Evolutionary conservation across 352 stramenopile genomes (phyloP).

Genomic region (Phytophthora pluvialis): DNA sequence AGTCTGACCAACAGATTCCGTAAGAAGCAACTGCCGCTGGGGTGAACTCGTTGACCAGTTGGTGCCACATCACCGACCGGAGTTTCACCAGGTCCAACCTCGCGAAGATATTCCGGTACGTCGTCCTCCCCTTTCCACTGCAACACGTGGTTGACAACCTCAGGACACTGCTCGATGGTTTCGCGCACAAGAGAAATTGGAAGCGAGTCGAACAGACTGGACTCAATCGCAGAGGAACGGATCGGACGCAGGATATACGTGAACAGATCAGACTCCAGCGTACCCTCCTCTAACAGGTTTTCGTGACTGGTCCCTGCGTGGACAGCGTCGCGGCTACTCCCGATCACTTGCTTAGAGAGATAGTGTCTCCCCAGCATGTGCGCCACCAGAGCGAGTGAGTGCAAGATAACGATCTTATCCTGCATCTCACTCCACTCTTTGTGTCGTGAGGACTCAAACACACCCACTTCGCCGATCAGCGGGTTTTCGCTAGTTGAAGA

Average conservation of each 20-base stretch:
- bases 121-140: constrained; percentile 78
- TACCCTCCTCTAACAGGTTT: constrained; percentile 50
- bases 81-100: constrained; percentile 35
- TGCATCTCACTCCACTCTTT: constrained; percentile 66
- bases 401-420: constrained; percentile 52
- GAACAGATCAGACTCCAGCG: constrained; percentile 73
- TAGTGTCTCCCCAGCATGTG: constrained; percentile 72
- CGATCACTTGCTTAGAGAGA: constrained; percentile 34
- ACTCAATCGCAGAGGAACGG: constrained; percentile 81
- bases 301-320: constrained; percentile 14
- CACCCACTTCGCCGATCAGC: constrained; percentile 19
- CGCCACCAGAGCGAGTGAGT: constrained; percentile 61
- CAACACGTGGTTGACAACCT: constrained; percentile 80
- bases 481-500: constrained; percentile 9
- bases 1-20: constrained; percentile 33
- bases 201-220: constrained; percentile 72
- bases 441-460: constrained; percentile 55
- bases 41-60: constrained; percentile 2
- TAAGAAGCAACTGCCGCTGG: constrained; percentile 42
- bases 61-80: background rate
- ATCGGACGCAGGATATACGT: constrained; percentile 83
- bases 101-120: constrained; percentile 51
- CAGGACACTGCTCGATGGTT: constrained; percentile 79
- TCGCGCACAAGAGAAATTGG: constrained; percentile 79
- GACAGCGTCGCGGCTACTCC: background rate